Base-by-base conservation (phyloP, 2,329 filamentous ascomycete genomes). In the Sclerotinia trifoliorum region DNA sequence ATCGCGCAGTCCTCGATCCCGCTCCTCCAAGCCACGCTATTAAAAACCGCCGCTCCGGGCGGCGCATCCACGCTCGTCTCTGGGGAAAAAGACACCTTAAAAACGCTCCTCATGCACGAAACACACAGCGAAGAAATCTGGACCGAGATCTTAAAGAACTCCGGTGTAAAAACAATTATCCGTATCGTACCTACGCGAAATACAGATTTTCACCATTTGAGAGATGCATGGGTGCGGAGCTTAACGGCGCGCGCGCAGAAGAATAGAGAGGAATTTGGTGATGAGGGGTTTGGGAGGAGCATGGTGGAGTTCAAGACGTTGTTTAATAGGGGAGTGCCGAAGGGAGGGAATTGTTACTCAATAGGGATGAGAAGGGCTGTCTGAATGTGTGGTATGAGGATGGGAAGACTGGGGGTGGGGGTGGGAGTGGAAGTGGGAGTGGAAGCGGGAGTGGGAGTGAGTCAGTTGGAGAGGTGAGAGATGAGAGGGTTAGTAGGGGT, bases 151-250 rank as follows among this genome's bases (percentile, higher is more conserved):
- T 80, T 98, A 35, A 82, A 83, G 68, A 82, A 88, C 0, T 83
- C 86, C 3, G 85, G 87, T 0, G 86, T 94, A n/a, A 84, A 93
- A 66, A 94, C 89, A 35, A 86, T 89, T 0, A 88, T 96, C 80
- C 86, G 94, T 57, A 90, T 99, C 71, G 88, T 94, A 3, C 95
- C 95, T 0, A 93, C 93, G n/a, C 85, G 93, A 49, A 93, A 96
- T 79, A 99, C 95, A 24, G 94, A 98, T 79, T 98, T 97, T 79
- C 88, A 90, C 72, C 95, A 99, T 78, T 80, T 99, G 71, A 87
- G 94, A 52, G 95, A 99, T 77, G 95, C 92, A 1, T 96, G 94
- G 82, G 92, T 97, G 69, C 87, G 93, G 7, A 91, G 92, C 29
- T 90, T 99, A 71, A 91, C 91, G 66, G 89, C 86, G 11, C 87